Evolutionary conservation across 2,329 filamentous ascomycete species (phyloP), one percentile per base, ranked within the genome.

Genomic region (Arachnopeziza araneosa): DNA sequence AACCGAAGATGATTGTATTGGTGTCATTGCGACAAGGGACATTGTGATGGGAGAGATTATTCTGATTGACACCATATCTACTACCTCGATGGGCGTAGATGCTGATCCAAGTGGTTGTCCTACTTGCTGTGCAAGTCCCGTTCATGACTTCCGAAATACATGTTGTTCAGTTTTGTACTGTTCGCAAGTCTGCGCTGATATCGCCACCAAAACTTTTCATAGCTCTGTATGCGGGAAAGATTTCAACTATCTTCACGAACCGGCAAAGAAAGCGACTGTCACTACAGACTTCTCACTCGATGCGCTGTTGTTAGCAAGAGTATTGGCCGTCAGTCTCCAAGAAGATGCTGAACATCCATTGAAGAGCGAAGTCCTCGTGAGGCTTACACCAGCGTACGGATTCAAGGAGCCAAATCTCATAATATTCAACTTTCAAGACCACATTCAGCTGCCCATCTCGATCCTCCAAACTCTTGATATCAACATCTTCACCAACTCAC

Each of bases 381-480:
- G 70, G 14, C 66, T 74, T 10, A 69, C 70, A 17, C 68, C 72
- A 1, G 66, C 70, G 1, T 68, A 70, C 21, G 64, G 65, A 36
- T 61, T 66, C 50, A 59, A 64, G 4, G 60, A 71, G 19, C 65
- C 66, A 5, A 63, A 65, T 52, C 64, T 70, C 8, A 68, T 71
- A 49, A 68, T 69, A 44, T 73, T 72, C 60, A 71, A 68, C 8
- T 66, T 72, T 26, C 49, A 24, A 19, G 69, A 71, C 53, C 67
- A 71, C n/a, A 63, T 73, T 48, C 54, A 61, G 2, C 63, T 56
- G 2, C 71, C 71, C 0, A 63, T 71, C n/a, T 60, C 52, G 1
- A 71, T 72, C 26, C 69, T 73, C 7, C 55, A 65, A 21, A 67
- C 68, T 8, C 64, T 74, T 32, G 67, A 63, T 23, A 58, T 74